Conservation (phyloP, 371 early-diverging fungal genomes). For the Apophysomyces sp. region DNA sequence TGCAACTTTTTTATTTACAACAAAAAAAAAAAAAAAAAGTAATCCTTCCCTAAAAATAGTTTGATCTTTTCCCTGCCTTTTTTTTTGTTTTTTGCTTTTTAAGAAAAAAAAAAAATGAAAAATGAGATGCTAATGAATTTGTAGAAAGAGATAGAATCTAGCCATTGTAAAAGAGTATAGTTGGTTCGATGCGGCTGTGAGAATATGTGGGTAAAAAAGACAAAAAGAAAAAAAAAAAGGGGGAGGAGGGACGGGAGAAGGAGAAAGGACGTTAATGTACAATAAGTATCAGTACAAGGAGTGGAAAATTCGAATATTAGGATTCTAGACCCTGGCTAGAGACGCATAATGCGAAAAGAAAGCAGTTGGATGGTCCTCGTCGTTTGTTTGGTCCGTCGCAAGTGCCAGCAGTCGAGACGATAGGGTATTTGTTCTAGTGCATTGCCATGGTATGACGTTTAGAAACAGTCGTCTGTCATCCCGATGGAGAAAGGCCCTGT, state of each 20-base stretch:
- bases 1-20: not conserved
- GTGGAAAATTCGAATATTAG: not conserved
- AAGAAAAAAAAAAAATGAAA: not conserved
- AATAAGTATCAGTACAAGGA: not conserved
- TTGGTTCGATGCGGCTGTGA: not conserved
- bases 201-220: not conserved
- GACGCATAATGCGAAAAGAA: not conserved
- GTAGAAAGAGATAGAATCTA: not conserved
- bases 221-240: not conserved
- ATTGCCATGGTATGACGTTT: slow-evolving; percentile 33
- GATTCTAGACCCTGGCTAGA: not conserved
- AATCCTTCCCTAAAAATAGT: slow-evolving; percentile 2
- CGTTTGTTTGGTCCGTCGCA: not conserved
- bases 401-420: slow-evolving; percentile 1
- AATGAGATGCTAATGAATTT: not conserved
- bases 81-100: not conserved
- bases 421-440: not conserved
- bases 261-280: not conserved
- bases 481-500: slow-evolving; percentile 26
- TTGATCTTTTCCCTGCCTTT: not conserved
- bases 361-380: slow-evolving; percentile 6
- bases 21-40: not conserved
- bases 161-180: not conserved
- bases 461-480: slow-evolving; percentile 25
- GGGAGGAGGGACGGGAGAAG: not conserved